Evolutionary conservation across 2,329 filamentous ascomycete species (phyloP).

Genomic region (Aspergillus novofumigatus): DNA sequence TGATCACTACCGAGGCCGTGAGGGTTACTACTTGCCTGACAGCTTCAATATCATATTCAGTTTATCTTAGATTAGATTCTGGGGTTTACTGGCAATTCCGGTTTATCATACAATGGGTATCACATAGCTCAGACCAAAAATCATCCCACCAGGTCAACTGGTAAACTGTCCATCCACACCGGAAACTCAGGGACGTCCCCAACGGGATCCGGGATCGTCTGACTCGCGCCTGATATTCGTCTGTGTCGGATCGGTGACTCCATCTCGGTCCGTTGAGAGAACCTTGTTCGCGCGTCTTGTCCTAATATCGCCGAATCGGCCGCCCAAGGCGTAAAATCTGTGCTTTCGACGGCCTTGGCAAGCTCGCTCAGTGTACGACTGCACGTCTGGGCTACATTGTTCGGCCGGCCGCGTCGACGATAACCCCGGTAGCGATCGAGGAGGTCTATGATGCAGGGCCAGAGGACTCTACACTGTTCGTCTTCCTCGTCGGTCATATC

Average conservation of each 20-base stretch:
- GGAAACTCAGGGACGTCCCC: not conserved
- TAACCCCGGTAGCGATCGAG: not conserved
- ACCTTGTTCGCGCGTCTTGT: not conserved
- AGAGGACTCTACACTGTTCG: not conserved
- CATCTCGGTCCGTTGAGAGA: not conserved
- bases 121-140: not conserved
- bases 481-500: not conserved
- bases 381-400: conserved; percentile 1
- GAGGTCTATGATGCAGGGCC: not conserved
- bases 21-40: not conserved
- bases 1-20: not conserved
- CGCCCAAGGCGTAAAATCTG: not conserved
- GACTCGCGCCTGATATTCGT: not conserved
- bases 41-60: not conserved
- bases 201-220: not conserved
- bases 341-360: not conserved
- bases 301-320: not conserved
- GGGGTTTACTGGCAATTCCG: not conserved
- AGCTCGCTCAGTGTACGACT: not conserved
- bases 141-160: conserved; percentile 8
- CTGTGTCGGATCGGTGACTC: not conserved
- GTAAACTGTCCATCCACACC: conserved; percentile 12
- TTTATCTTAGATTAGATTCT: not conserved
- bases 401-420: not conserved
- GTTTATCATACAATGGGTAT: not conserved